A percentile compares a stretch with the other conserved stretches of the same genome.
phyloP scores from a whole-genome alignment of 257 asterid species.

The Przewalskia tangutica region DNA sequence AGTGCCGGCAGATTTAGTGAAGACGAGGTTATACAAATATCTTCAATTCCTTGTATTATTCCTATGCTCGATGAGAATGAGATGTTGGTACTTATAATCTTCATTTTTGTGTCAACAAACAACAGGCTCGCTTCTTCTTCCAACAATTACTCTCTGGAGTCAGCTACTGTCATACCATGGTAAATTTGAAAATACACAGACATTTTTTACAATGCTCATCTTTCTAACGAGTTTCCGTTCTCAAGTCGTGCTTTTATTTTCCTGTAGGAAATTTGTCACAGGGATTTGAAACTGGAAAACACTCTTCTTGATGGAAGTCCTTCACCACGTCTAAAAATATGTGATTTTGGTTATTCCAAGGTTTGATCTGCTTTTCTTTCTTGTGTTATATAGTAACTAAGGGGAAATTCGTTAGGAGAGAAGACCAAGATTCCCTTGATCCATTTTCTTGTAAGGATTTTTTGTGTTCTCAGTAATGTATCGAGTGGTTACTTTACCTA shows the following conservation, averaged over 20 bases:
- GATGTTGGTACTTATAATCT: neutral
- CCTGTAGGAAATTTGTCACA: slow-evolving; percentile 85
- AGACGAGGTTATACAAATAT: slow-evolving; percentile 51
- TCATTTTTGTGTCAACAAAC: neutral
- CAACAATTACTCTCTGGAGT: slow-evolving; percentile 96
- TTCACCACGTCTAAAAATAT: slow-evolving; percentile 81
- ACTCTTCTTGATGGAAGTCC: slow-evolving; percentile 92
- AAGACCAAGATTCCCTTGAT: no score
- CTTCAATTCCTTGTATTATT: neutral
- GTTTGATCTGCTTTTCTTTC: slow-evolving; percentile 17
- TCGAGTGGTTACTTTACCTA: neutral
- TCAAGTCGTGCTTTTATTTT: neutral
- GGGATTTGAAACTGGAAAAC: slow-evolving; percentile 91
- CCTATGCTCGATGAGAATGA: neutral
- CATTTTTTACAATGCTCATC: neutral
- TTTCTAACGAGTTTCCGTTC: neutral
- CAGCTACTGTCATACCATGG: slow-evolving; percentile 85
- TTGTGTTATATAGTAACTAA: no score
- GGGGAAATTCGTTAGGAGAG: no score
- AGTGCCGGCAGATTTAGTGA: slow-evolving; percentile 96
- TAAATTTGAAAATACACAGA: slow-evolving; percentile 3
- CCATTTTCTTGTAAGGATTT: no score
- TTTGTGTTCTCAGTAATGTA: no score
- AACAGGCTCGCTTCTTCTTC: slow-evolving; percentile 91
- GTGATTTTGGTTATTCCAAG: slow-evolving; percentile 97